Conservation (phyloP, 192 early-diverging fungal species). For the Fimicolochytrium jonesii region DNA sequence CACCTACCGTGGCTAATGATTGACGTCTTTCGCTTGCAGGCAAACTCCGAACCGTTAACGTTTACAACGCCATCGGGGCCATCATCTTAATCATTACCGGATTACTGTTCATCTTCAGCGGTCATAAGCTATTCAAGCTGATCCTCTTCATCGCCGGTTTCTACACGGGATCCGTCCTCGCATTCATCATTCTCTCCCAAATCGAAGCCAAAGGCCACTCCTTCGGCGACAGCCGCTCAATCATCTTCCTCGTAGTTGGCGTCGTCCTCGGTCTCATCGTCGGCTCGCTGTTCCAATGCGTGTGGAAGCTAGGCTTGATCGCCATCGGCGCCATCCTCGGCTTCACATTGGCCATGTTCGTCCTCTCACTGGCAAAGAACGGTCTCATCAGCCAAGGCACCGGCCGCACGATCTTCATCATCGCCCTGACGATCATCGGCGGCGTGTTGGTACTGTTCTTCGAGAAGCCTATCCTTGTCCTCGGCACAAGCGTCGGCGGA, state of each 20-base stretch:
- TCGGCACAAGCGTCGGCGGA: slow-evolving; percentile 72
- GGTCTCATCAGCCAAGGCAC: slow-evolving; percentile 60
- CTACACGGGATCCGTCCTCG: slow-evolving; percentile 52
- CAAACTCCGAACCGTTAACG: slow-evolving; percentile 12
- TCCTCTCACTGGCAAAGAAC: slow-evolving; percentile 57
- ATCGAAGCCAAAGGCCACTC: slow-evolving; percentile 34
- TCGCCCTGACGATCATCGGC: slow-evolving; percentile 56
- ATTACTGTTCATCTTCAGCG: slow-evolving; percentile 65
- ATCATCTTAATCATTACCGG: slow-evolving; percentile 62
- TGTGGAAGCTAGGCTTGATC: slow-evolving; percentile 69
- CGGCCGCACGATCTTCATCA: slow-evolving; percentile 69
- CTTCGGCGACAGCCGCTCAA: slow-evolving; percentile 38
- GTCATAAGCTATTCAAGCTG: slow-evolving; percentile 58
- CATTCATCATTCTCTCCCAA: slow-evolving; percentile 48
- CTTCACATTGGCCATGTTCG: slow-evolving; percentile 67
- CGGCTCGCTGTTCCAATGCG: slow-evolving; percentile 62
- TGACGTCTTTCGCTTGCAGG: background rate
- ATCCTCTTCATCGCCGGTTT: slow-evolving; percentile 78
- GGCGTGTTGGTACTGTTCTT: slow-evolving; percentile 60
- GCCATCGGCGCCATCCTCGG: slow-evolving; percentile 75
- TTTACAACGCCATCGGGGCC: slow-evolving; percentile 42
- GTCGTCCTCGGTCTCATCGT: slow-evolving; percentile 59
- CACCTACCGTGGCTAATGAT: background rate
- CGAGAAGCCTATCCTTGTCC: slow-evolving; percentile 61
- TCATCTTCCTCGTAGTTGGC: slow-evolving; percentile 56